These are phyloP conservation scores for Cucurbita moschata DNA, from an alignment of 306 rosid species.

Conservation along the genomic window DNA sequence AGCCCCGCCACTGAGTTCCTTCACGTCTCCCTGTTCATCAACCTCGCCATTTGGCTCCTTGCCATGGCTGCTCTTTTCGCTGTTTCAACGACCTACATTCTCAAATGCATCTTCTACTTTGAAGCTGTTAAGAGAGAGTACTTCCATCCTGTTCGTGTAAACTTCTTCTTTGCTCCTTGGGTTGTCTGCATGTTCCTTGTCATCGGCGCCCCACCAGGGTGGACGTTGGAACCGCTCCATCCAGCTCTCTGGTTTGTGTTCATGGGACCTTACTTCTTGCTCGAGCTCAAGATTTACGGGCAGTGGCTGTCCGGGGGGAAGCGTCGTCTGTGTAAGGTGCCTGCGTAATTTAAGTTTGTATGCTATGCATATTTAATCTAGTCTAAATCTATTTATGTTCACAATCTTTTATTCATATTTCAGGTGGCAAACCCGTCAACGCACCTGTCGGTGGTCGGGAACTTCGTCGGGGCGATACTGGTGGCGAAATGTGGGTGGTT, in stretches of 20 bases:
- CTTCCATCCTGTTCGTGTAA: slow-evolving; percentile 63
- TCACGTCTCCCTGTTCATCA: slow-evolving; percentile 34
- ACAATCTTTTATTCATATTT: background rate
- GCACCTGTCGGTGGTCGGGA: slow-evolving; percentile 74
- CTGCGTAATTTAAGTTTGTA: background rate
- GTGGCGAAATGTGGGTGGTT: slow-evolving; percentile 69
- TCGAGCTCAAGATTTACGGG: slow-evolving; percentile 72
- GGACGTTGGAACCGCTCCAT: slow-evolving; percentile 31
- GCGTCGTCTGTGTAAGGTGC: slow-evolving; percentile 54
- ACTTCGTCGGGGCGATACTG: slow-evolving; percentile 74
- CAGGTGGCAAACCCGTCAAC: slow-evolving; percentile 64
- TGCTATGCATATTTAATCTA: background rate
- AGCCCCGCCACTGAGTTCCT: slow-evolving; percentile 65
- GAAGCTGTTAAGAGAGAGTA: slow-evolving; percentile 82
- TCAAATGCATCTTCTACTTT: slow-evolving; percentile 70
- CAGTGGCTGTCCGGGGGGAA: slow-evolving; percentile 91
- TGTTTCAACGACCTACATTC: slow-evolving; percentile 44
- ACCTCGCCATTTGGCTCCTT: slow-evolving; percentile 47
- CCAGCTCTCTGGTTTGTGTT: slow-evolving; percentile 59
- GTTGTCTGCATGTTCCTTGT: slow-evolving; percentile 75
- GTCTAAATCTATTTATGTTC: too few relatives aligned
- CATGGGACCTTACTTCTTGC: slow-evolving; percentile 59
- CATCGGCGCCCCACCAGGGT: slow-evolving; percentile 32
- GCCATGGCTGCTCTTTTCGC: slow-evolving; percentile 27
- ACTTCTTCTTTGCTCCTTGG: slow-evolving; percentile 90